Percentiles rank a stretch among this genome's conserved stretches.
These are phyloP conservation scores for Metschnikowia cubensis DNA, from an alignment of 805 yeast genomes.

Conservation along the genomic window DNA sequence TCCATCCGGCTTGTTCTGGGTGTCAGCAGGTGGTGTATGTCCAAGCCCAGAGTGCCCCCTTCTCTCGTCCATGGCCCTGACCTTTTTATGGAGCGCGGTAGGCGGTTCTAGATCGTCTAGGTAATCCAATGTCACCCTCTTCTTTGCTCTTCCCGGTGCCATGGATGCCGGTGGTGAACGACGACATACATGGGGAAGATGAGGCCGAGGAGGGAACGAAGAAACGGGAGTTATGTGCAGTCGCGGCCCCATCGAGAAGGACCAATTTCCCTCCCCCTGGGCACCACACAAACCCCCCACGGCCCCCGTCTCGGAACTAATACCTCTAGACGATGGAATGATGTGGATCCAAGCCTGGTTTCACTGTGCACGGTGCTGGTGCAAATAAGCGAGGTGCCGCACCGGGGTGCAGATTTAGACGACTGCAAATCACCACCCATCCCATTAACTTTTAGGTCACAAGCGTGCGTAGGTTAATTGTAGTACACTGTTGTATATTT, in stretches of 20 bases:
- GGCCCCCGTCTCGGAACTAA: neutral
- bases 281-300: too few species aligned
- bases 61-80: neutral
- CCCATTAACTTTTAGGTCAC: too few species aligned
- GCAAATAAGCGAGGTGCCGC: neutral
- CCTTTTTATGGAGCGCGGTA: slow-evolving; percentile 1
- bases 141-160: neutral
- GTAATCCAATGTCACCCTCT: neutral
- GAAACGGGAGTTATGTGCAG: neutral
- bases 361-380: neutral
- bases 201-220: neutral
- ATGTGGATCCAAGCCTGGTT: too few species aligned
- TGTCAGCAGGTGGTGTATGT: too few species aligned
- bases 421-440: neutral
- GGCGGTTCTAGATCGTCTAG: neutral
- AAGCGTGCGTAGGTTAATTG: too few species aligned
- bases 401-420: neutral
- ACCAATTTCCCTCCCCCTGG: neutral
- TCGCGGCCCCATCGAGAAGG: neutral
- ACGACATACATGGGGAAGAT: neutral
- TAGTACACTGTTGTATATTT: too few species aligned
- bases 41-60: neutral
- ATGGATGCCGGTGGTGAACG: neutral
- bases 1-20: too few species aligned
- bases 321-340: too few species aligned